Conservation (phyloP, 768 basidiomycete species). For the Termitomyces heimii region DNA sequence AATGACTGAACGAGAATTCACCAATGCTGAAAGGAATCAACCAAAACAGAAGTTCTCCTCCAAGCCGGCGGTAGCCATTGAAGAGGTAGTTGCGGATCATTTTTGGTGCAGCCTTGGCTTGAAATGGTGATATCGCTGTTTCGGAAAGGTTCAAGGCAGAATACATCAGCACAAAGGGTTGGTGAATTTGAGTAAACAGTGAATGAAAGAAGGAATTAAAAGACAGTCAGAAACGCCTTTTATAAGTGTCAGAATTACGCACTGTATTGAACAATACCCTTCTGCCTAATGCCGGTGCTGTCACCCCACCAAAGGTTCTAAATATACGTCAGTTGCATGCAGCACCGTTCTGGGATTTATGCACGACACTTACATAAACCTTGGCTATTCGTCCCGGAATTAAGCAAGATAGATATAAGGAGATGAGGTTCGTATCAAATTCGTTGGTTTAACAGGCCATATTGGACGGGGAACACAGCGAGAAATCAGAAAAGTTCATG, state of each 20-base stretch:
- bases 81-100: slow-evolving; percentile 73
- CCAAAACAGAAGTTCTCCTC: slow-evolving; percentile 73
- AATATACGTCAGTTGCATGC: background rate
- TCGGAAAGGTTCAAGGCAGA: background rate
- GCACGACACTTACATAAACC: slow-evolving; percentile 61
- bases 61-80: slow-evolving; percentile 79
- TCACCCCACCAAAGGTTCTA: slow-evolving; percentile 94
- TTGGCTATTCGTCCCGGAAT: slow-evolving; percentile 43
- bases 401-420: background rate
- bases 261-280: slow-evolving; percentile 81
- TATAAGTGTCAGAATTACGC: slow-evolving; percentile 26
- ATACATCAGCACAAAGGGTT: background rate
- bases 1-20: slow-evolving; percentile 22
- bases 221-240: background rate
- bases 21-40: slow-evolving; percentile 71
- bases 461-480: background rate
- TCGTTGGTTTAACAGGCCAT: background rate
- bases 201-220: background rate
- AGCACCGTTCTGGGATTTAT: background rate
- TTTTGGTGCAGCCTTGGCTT: slow-evolving; percentile 66
- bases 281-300: slow-evolving; percentile 53
- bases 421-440: background rate
- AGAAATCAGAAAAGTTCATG: background rate
- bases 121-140: slow-evolving; percentile 78
- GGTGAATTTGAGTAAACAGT: background rate